Evolutionary conservation across 306 rosid genomes (phyloP).

Genomic region (Medicago truncatula): DNA sequence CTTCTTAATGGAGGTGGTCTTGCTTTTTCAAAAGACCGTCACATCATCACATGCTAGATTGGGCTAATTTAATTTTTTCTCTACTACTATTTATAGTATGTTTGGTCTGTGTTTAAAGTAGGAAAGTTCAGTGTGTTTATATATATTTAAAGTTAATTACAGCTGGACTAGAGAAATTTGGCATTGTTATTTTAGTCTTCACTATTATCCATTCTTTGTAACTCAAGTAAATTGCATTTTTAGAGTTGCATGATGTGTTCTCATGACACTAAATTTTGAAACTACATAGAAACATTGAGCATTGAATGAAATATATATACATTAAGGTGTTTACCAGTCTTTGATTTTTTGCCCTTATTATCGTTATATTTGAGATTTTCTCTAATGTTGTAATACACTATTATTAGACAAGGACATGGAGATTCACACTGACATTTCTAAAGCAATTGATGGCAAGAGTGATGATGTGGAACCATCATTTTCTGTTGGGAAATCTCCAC

Average conservation of each 20-base stretch:
- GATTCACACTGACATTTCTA: slow-evolving; percentile 49
- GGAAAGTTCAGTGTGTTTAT: not conserved
- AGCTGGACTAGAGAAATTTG: slow-evolving; percentile 8
- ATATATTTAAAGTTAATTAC: not conserved
- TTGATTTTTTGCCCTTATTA: not conserved
- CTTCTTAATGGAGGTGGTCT: not conserved
- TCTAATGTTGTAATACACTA: slow-evolving; percentile 33
- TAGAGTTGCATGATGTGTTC: not conserved
- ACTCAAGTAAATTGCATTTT: slow-evolving; percentile 6
- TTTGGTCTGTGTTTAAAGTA: not conserved
- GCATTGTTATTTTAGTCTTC: slow-evolving; percentile 1
- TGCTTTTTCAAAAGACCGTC: slow-evolving; percentile 2
- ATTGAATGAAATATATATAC: not conserved
- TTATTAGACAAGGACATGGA: slow-evolving; percentile 52
- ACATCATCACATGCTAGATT: not conserved
- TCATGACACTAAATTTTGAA: slow-evolving; percentile 17
- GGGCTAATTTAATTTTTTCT: not conserved
- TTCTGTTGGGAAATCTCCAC: slow-evolving; percentile 74
- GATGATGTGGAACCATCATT: slow-evolving; percentile 61
- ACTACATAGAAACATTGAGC: not conserved
- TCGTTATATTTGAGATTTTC: slow-evolving; percentile 4
- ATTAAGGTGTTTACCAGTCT: slow-evolving; percentile 15
- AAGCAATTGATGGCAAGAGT: slow-evolving; percentile 49
- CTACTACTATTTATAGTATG: slow-evolving; percentile 10
- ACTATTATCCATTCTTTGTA: slow-evolving; percentile 3